These are phyloP conservation scores for Albatrellus ellisii DNA, from an alignment of 768 basidiomycete species.

Conservation along the genomic window DNA sequence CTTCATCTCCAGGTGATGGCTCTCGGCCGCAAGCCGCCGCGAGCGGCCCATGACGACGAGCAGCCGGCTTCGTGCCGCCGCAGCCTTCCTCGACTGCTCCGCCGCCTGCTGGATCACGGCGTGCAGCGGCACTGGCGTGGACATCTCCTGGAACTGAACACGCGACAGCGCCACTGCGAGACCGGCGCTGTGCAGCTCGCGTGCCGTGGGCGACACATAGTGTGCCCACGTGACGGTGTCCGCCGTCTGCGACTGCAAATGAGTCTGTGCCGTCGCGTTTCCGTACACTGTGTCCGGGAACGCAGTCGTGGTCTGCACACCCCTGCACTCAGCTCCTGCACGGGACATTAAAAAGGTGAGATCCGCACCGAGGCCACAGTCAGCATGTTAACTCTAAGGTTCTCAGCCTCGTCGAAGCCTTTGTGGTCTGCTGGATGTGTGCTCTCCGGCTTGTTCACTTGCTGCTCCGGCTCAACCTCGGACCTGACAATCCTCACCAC, in stretches of 20 bases:
- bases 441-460: conserved; percentile 4
- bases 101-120: conserved; percentile 33
- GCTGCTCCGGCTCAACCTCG: conserved; percentile 20
- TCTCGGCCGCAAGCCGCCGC: conserved; percentile 56
- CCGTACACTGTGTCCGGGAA: conserved; percentile 66
- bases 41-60: conserved; percentile 66
- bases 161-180: conserved; percentile 32
- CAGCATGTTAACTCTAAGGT: conserved; percentile 15
- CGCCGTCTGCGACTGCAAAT: conserved; percentile 70
- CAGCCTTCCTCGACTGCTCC: conserved; percentile 6
- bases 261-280: conserved; percentile 44
- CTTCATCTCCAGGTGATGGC: conserved; percentile 60
- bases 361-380: conserved; percentile 29
- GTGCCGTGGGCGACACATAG: conserved; percentile 28
- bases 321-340: background rate
- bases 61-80: conserved; percentile 25
- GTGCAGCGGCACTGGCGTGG: conserved; percentile 47
- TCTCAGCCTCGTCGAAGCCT: conserved; percentile 11
- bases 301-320: conserved; percentile 18
- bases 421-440: conserved; percentile 12
- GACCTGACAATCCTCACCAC: conserved; percentile 52
- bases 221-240: conserved; percentile 67
- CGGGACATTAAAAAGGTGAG: background rate
- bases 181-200: conserved; percentile 6
- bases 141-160: conserved; percentile 46